Percentiles rank a stretch among this genome's conserved stretches.
Evolutionary conservation across 2,329 filamentous ascomycete genomes (phyloP).

Genomic region (Ascocoryne sarcoides): DNA sequence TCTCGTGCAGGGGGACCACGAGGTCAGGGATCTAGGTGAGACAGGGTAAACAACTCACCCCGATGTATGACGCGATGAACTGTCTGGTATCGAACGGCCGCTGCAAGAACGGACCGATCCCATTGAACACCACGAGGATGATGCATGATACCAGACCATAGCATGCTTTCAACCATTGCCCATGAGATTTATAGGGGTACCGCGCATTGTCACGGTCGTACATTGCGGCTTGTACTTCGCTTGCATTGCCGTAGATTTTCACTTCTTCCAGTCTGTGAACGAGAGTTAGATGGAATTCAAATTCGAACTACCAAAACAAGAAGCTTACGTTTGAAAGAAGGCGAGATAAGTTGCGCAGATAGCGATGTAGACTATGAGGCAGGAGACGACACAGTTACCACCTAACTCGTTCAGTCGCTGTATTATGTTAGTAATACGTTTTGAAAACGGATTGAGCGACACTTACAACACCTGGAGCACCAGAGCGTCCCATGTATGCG

Average conservation of each 20-base stretch:
- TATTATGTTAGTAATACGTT: slow-evolving; percentile 6
- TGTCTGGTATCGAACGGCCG: slow-evolving; percentile 30
- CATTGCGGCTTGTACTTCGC: slow-evolving; percentile 29
- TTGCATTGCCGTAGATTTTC: slow-evolving; percentile 32
- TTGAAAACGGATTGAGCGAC: background rate
- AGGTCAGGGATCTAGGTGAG: too few species aligned
- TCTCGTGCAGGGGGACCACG: too few species aligned
- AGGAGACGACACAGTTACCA: slow-evolving; percentile 32
- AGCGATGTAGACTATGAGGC: slow-evolving; percentile 33
- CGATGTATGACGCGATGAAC: slow-evolving; percentile 34
- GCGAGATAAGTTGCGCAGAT: slow-evolving; percentile 34
- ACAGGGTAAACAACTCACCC: slow-evolving; percentile 25
- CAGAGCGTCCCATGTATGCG: slow-evolving; percentile 33
- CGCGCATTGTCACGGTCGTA: slow-evolving; percentile 30
- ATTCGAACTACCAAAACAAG: background rate
- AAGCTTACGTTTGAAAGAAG: slow-evolving; percentile 31
- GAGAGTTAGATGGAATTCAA: background rate
- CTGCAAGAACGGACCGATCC: slow-evolving; percentile 28
- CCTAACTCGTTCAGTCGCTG: slow-evolving; percentile 32
- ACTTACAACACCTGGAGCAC: slow-evolving; percentile 30
- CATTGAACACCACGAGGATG: slow-evolving; percentile 31
- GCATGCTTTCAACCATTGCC: slow-evolving; percentile 32
- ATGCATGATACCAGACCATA: slow-evolving; percentile 30
- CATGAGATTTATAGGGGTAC: slow-evolving; percentile 33
- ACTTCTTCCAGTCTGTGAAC: slow-evolving; percentile 30